phyloP scores from a whole-genome alignment of 208 protist species.

The Trypanosoma caninum region DNA sequence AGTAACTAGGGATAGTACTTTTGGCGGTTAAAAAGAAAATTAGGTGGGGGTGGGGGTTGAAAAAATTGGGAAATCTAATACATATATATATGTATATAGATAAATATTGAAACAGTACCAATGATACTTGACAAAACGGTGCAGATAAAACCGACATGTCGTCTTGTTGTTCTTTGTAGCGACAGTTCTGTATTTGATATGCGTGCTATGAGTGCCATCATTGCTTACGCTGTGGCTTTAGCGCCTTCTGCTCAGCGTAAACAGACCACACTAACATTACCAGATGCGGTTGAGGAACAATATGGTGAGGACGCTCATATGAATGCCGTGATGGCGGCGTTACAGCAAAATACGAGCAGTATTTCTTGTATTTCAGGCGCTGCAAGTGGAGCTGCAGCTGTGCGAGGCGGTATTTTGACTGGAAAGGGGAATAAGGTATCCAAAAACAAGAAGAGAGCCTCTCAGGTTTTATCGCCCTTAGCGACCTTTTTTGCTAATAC shows the following conservation, averaged over 20 bases:
- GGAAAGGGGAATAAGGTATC: background rate
- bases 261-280: background rate
- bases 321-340: conserved; percentile 1
- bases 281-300: background rate
- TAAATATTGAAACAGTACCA: conserved; percentile 12
- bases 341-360: background rate
- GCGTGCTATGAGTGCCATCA: background rate
- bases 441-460: background rate
- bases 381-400: background rate
- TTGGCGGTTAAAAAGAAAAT: too few species aligned
- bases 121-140: background rate
- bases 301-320: background rate
- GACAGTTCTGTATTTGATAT: conserved; percentile 18
- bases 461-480: background rate
- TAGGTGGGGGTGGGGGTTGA: too few species aligned
- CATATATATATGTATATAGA: conserved; percentile 13
- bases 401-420: too few species aligned
- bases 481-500: background rate
- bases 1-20: too few species aligned
- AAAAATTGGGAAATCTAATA: too few species aligned
- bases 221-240: conserved; percentile 1
- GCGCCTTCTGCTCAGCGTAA: background rate
- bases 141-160: background rate
- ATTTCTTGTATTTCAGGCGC: background rate
- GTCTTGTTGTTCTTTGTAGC: conserved; percentile 21